Base-by-base conservation (phyloP, 306 rosid species). In the Trifolium dubium region DNA sequence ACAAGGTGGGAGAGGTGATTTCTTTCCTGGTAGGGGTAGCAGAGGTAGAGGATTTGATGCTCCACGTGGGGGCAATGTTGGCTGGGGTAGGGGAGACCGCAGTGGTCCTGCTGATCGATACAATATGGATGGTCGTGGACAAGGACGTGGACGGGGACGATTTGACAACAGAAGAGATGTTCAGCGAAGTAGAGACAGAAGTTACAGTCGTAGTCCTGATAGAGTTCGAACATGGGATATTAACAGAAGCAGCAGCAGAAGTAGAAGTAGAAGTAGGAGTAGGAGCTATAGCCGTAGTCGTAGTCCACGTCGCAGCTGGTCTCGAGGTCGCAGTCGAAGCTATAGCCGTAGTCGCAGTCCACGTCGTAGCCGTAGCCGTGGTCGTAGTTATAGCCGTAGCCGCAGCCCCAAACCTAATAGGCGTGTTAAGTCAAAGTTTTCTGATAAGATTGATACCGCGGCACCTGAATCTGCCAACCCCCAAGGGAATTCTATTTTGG, bases 181-280 rank as follows among this genome's bases (percentile, higher is more conserved):
- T 49, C 71, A 77, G 58, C 87, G 94, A 83, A 86, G 69, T 69
- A 85, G 95, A 83, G 98, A 83, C 60, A 85, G 97, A 83, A 92
- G 92, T 83, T 65, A 82, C 47, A 93, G 98, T 47, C 89, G 96
- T 6, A 94, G 99, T 77, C 93, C 98, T 17, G 98, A 92, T 65
- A 92, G 87, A 80, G 98, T 92, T 63, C 80, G 98, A 51, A 92
- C 98, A 32, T 90, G 98, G 98, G 97, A 90, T 73, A 80, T 82
- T 35, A 75, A 85, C 35, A 72, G 87, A 7, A 83, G 89, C 23
- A 69, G 75, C 3, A 83, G 84, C 12, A 75, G 93, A 6, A 79
- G 89, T 28, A 12, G 88, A 0, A 88, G 86, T 10, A 72, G 95
- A 3, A 78, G 87, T 56, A 39, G 85, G 8, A 83, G 97, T 14